A percentile compares a stretch with the other conserved stretches of the same genome.
Conservation (phyloP, 2,329 filamentous ascomycete genomes). For the Ophiostoma himal-ulmi region DNA sequence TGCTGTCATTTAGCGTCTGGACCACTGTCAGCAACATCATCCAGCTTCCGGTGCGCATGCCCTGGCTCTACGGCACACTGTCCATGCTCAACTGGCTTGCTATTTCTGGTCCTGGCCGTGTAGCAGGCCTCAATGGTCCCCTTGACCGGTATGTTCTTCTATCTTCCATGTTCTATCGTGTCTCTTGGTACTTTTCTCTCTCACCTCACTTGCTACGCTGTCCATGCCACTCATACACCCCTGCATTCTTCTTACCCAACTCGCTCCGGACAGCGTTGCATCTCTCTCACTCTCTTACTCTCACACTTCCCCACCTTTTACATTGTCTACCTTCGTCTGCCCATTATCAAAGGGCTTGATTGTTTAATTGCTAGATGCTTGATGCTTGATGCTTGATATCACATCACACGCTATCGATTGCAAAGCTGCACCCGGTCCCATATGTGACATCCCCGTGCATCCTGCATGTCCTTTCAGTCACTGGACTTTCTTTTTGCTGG, state of each 20-base stretch:
- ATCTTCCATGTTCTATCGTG: not conserved
- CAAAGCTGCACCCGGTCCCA: not conserved
- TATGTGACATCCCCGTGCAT: slow-evolving; percentile 16
- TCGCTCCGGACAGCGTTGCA: not conserved
- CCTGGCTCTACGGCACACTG: slow-evolving; percentile 74
- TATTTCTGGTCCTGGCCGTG: slow-evolving; percentile 65
- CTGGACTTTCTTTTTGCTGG: slow-evolving; percentile 16
- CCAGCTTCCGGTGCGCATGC: slow-evolving; percentile 75
- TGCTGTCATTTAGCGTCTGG: slow-evolving; percentile 74
- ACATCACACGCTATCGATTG: not conserved
- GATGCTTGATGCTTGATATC: not conserved
- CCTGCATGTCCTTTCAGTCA: slow-evolving; percentile 23
- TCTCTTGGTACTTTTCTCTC: not conserved
- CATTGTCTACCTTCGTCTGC: not conserved
- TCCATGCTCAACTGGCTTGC: slow-evolving; percentile 70
- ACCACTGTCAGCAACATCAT: slow-evolving; percentile 65
- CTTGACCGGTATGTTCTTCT: slow-evolving; percentile 75
- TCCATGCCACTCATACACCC: not conserved
- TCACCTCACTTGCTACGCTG: slow-evolving; percentile 12
- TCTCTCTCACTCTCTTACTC: not conserved
- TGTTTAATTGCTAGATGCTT: too few relatives aligned
- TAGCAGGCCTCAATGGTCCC: slow-evolving; percentile 69
- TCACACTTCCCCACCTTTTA: not conserved
- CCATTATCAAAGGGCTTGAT: too few relatives aligned
- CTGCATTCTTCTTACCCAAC: not conserved